phyloP scores from a whole-genome alignment of 805 yeast genomes.

The Nematodospora valgi region DNA sequence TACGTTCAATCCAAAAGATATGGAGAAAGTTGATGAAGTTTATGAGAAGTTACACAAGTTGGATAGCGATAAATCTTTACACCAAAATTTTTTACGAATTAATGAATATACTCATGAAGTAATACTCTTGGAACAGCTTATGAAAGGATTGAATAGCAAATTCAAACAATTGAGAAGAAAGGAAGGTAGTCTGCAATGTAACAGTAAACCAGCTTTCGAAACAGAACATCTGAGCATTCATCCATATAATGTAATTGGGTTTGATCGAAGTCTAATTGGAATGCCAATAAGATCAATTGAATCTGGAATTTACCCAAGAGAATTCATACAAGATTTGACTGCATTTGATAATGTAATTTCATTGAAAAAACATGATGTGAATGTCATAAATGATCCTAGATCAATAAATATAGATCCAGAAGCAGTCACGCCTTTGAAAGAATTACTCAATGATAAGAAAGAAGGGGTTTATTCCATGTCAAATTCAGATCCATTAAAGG shows the following conservation, averaged over 20 bases:
- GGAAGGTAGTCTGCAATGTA: constrained; percentile 20
- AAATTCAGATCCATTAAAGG: constrained; percentile 1
- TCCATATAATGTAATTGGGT: constrained; percentile 39
- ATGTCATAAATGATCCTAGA: too few relatives aligned
- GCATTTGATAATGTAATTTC: constrained; percentile 22
- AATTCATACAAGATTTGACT: constrained; percentile 36
- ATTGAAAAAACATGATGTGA: constrained; percentile 34
- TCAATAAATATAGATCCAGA: constrained; percentile 16
- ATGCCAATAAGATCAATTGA: constrained; percentile 28
- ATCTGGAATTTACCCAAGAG: constrained; percentile 29
- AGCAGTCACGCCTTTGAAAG: constrained; percentile 8
- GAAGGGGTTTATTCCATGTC: constrained; percentile 3
- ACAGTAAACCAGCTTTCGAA: constrained; percentile 2
- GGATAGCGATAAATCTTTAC: constrained; percentile 37
- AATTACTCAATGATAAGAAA: background rate
- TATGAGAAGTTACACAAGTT: constrained; percentile 28
- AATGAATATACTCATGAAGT: constrained; percentile 32
- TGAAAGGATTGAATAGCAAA: constrained; percentile 34
- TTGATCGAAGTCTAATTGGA: constrained; percentile 37
- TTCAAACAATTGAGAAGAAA: constrained; percentile 35
- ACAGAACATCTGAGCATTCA: constrained; percentile 1
- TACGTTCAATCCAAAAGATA: constrained; percentile 24
- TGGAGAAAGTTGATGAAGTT: constrained; percentile 26
- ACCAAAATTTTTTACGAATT: constrained; percentile 32
- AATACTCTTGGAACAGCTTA: constrained; percentile 25